These are phyloP conservation scores for Phytophthora ramorum DNA, from an alignment of 352 stramenopile genomes.

Conservation along the genomic window DNA sequence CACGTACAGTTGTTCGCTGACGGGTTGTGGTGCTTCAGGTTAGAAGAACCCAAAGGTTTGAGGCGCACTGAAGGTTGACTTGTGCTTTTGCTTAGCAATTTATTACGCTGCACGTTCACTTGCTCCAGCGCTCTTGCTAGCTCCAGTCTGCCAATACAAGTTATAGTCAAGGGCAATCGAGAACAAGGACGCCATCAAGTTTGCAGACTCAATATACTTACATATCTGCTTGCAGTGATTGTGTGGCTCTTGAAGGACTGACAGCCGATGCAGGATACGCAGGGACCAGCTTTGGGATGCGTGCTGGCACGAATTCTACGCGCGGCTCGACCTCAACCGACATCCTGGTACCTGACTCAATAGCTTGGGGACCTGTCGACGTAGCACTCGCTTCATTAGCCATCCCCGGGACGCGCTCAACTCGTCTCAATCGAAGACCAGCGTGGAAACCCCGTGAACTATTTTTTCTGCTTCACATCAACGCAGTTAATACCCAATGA, in stretches of 20 bases:
- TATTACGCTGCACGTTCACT: conserved; percentile 43
- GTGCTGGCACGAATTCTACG: conserved; percentile 40
- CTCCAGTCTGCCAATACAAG: conserved; percentile 33
- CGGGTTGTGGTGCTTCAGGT: conserved; percentile 1
- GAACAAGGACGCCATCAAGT: background rate
- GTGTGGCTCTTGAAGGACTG: conserved; percentile 21
- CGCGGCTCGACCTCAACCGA: conserved; percentile 5
- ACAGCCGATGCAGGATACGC: background rate
- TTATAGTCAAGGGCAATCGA: background rate
- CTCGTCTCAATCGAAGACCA: background rate
- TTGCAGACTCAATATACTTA: conserved; percentile 1
- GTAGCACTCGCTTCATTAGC: background rate
- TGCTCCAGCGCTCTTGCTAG: conserved; percentile 45
- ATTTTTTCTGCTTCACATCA: conserved; percentile 20
- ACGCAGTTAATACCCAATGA: background rate
- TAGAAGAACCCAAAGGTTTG: conserved; percentile 2
- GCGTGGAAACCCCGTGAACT: conserved; percentile 6
- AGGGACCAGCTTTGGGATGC: conserved; percentile 29
- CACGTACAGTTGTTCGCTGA: conserved; percentile 16
- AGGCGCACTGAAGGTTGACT: conserved; percentile 30
- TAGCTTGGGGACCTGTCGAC: background rate
- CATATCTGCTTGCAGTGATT: conserved; percentile 25
- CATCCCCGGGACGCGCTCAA: background rate
- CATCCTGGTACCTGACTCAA: conserved; percentile 5
- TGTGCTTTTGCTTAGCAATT: conserved; percentile 37